Evolutionary conservation across 352 stramenopile genomes (phyloP).

Genomic region (Globisporangium echinulatum): DNA sequence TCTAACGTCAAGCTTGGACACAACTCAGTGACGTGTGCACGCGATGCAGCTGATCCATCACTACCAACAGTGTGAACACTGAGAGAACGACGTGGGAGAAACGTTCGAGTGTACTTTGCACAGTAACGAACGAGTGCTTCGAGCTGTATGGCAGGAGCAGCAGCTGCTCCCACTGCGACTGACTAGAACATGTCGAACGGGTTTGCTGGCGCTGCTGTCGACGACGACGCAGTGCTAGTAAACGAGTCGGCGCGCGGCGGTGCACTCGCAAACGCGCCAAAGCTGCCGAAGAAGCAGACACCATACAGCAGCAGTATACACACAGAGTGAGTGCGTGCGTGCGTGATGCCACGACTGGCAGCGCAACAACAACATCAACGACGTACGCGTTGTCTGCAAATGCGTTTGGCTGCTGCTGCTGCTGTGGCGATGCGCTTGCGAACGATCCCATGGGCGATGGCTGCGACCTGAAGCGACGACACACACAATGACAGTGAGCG

Average conservation of each 20-base stretch:
- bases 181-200: constrained; percentile 82
- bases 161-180: no score
- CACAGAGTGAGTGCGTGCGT: not conserved
- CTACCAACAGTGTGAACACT: no score
- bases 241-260: constrained; percentile 24
- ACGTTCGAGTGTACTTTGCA: no score
- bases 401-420: constrained; percentile 17
- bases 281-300: constrained; percentile 12
- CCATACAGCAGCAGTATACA: not conserved
- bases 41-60: no score
- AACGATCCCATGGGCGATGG: constrained; percentile 31
- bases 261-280: constrained; percentile 30
- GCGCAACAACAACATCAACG: no score
- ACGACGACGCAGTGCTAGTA: constrained; percentile 11
- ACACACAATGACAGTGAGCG: not conserved
- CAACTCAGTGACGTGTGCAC: no score
- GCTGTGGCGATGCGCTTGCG: constrained; percentile 17
- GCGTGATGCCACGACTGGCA: not conserved
- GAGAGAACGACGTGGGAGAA: no score
- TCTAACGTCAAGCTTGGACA: no score
- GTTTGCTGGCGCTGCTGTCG: constrained; percentile 40
- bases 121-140: no score
- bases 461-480: constrained; percentile 10
- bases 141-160: no score
- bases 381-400: constrained; percentile 44